Base-by-base conservation (phyloP, 2,329 filamentous ascomycete genomes). In the Hypoxylon sp. region DNA sequence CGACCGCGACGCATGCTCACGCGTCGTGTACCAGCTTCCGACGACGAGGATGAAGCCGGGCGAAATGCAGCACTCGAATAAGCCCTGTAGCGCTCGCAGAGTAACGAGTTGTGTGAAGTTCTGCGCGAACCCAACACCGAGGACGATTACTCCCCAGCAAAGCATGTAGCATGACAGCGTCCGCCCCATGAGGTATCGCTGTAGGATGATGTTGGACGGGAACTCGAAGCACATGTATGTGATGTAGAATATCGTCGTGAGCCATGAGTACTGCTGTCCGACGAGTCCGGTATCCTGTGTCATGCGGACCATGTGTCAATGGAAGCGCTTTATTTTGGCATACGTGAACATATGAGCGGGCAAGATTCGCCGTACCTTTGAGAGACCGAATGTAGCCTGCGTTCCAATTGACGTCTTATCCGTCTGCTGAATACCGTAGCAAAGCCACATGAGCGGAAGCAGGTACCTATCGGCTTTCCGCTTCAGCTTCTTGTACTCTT, bases 351-450 rank as follows among this genome's bases (percentile, higher is more conserved):
- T n/a, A n/a, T n/a, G n/a, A n/a, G n/a, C n/a, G n/a, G n/a, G n/a
- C n/a, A n/a, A n/a, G n/a, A n/a, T n/a, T 45, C 21, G 12, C n/a
- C 46, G 27, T 62, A 74, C 79, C 32, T 75, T 70, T 37, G 74
- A 63, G 3, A 81, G 72, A 5, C 79, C 79, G 48, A 81, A 80
- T 0, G 74, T 79, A 14, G 79, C 79, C 52, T 81, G 79, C 0
- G 74, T 78, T 19, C 78, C 74, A 14, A 81, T 73, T 0, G 79
- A 78, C 1, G 80, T 83, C 70, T 84, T 84, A 71, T 84, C 81
- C 0, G 78, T 79, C 68, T 84, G 82, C 65, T 84, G 83, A 51
- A 84, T 81, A 34, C 82, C 82, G 62, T 83, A 84, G 67, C 81
- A 83, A 6, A 79, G 72, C 78, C 80, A 84, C 81, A 84, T 84